These are phyloP conservation scores for Acanthamoeba castellanii DNA, from an alignment of 208 protist species.

Conservation along the genomic window DNA sequence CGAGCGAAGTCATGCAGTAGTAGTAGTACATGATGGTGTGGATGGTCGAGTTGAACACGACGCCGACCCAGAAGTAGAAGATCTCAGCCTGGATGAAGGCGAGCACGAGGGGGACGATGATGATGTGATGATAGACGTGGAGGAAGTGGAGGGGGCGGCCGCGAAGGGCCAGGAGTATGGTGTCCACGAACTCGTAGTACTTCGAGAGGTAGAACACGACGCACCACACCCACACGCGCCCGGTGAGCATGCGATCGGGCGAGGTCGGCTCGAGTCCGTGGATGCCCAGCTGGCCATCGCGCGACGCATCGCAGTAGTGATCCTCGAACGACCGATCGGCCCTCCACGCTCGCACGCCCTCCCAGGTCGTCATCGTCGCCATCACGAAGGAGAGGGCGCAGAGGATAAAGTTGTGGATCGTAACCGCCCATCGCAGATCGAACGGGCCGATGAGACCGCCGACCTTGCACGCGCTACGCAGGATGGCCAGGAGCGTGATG, in stretches of 20 bases:
- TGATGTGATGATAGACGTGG: slow-evolving; percentile 76
- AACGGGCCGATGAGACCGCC: slow-evolving; percentile 47
- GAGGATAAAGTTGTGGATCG: slow-evolving; percentile 78
- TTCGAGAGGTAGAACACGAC: slow-evolving; percentile 71
- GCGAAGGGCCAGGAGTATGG: slow-evolving; percentile 20
- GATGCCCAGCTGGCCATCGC: slow-evolving; percentile 9
- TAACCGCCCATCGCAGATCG: slow-evolving; percentile 42
- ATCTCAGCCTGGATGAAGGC: slow-evolving; percentile 59
- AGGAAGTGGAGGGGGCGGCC: slow-evolving; percentile 25
- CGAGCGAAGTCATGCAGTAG: slow-evolving; percentile 74
- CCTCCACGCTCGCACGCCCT: neutral
- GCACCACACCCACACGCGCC: slow-evolving; percentile 27
- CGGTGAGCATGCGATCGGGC: slow-evolving; percentile 46
- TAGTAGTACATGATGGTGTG: slow-evolving; percentile 86
- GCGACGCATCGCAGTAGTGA: slow-evolving; percentile 24
- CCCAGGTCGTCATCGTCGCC: slow-evolving; percentile 73
- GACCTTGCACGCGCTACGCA: neutral
- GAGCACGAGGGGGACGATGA: slow-evolving; percentile 1
- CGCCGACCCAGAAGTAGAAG: slow-evolving; percentile 40
- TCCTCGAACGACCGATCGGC: neutral
- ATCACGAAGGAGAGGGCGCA: slow-evolving; percentile 77
- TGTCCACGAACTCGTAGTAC: slow-evolving; percentile 77
- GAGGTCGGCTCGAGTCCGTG: slow-evolving; percentile 21
- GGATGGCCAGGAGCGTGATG: neutral
- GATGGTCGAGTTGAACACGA: slow-evolving; percentile 79